A percentile compares a stretch with the other conserved stretches of the same genome.
phyloP scores from a whole-genome alignment of 208 protist genomes.

The Porcisia deanei region DNA sequence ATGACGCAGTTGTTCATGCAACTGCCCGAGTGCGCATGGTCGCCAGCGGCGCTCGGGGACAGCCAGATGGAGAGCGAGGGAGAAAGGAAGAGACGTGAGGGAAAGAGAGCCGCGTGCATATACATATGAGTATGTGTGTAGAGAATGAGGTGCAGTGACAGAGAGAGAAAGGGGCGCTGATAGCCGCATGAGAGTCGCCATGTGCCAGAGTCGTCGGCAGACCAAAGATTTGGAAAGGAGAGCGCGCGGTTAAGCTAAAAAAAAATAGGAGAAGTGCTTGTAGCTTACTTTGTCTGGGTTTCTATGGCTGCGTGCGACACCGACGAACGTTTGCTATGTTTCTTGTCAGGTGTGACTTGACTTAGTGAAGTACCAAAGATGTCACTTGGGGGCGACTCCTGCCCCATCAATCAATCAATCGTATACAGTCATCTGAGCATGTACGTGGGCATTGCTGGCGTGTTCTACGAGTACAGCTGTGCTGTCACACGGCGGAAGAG shows the following conservation, averaged over 20 bases:
- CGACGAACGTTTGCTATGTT: not conserved
- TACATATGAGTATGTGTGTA: not conserved
- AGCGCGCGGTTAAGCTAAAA: not conserved
- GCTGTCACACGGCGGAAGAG: constrained; percentile 53
- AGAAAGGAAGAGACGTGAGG: not conserved
- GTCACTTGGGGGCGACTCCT: not conserved
- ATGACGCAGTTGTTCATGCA: not conserved
- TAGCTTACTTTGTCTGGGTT: not conserved
- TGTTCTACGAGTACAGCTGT: constrained; percentile 16
- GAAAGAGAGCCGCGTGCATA: not conserved
- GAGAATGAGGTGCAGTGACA: not conserved
- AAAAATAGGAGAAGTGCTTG: not conserved
- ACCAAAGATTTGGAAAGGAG: not conserved
- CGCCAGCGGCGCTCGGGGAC: not conserved
- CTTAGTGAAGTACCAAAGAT: not conserved
- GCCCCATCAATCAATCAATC: not conserved
- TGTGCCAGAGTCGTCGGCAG: not conserved
- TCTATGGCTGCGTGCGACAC: not conserved
- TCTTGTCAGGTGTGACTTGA: not conserved
- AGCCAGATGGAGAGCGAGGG: not conserved
- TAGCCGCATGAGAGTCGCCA: not conserved
- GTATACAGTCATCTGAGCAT: not conserved
- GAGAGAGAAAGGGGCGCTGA: not conserved
- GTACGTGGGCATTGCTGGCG: too few species aligned
- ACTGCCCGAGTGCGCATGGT: not conserved